Evolutionary conservation across 2,329 filamentous ascomycete genomes (phyloP).

Genomic region (Penicillium janthinellum): DNA sequence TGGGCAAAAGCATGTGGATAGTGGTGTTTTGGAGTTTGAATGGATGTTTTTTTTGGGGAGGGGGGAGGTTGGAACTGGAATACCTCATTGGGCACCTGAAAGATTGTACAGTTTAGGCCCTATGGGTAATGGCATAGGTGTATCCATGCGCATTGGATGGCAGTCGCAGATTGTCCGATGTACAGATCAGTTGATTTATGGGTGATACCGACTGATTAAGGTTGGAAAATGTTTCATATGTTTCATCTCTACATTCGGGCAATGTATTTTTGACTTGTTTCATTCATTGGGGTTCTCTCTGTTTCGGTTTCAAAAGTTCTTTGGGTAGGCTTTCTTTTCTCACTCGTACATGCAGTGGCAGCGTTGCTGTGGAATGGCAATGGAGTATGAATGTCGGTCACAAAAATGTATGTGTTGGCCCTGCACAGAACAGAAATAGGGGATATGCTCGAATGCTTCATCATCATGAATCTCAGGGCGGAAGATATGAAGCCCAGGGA

Average conservation of each 20-base stretch:
- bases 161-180: neutral
- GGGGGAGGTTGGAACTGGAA: no score
- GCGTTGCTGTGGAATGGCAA: neutral
- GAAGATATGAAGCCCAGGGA: neutral
- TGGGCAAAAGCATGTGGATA: neutral
- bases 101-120: no score
- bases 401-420: neutral
- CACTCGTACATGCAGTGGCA: no score
- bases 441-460: neutral
- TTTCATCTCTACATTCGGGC: neutral
- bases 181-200: neutral
- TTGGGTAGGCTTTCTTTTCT: no score
- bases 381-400: neutral
- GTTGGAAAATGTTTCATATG: neutral
- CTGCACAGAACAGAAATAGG: neutral
- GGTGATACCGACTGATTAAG: no score
- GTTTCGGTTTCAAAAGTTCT: no score
- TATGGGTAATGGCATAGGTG: neutral
- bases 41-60: neutral
- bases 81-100: no score
- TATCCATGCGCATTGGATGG: neutral
- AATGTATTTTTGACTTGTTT: neutral
- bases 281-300: no score
- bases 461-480: neutral
- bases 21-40: neutral